Evolutionary conservation across 1,284 basidiomycete species (phyloP), one percentile per base, ranked within the genome.

Genomic region (Heterobasidion parviporum): DNA sequence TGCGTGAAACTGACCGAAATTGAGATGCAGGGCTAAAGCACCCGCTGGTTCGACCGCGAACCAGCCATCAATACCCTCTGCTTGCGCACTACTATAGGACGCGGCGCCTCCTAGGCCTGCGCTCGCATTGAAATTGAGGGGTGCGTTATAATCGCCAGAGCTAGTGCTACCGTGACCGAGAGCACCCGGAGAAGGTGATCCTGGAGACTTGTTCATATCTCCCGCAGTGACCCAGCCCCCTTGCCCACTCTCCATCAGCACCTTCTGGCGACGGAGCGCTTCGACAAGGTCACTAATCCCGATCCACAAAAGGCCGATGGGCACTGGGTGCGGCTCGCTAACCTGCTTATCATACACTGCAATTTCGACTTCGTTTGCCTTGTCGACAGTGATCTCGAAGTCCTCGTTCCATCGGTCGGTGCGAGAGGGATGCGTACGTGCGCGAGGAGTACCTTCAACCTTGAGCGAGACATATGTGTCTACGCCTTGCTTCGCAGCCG

Each of bases 31-130:
- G 45, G 82, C 79, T 61, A 99, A 80, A 38, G 95, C 94, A 54
- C 97, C 97, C n/a, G 92, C 95, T 45, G 97, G 97, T 70, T 99
- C 97, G 26, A 99, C 92, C 6, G 93, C 86, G 68, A 98, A 99
- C 95, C 94, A 98, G 0, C 92, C 93, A 61, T 98, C 94, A 49
- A 99, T 87, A 15, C 95, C 95, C 63, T 98, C 92, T 1, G 74
- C 66, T 47, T 74, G 68, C 36, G 59, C 68, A 48, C 59, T 70
- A 50, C 59, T 69, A 51, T 65, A 52, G 68, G 64, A 41, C 65
- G 68, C 58, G 63, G 69, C 56, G 47, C 69, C 70, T 20, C 65
- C 63, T 8, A 69, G 57, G 9, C 63, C 63, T 6, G 62, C 59
- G n/a, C 62, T 53, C 8, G 60, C 68, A 50, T 70, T 70, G 6